Evolutionary conservation across 2,329 filamentous ascomycete species (phyloP).

Genomic region (Atkinsonella hypoxylon): DNA sequence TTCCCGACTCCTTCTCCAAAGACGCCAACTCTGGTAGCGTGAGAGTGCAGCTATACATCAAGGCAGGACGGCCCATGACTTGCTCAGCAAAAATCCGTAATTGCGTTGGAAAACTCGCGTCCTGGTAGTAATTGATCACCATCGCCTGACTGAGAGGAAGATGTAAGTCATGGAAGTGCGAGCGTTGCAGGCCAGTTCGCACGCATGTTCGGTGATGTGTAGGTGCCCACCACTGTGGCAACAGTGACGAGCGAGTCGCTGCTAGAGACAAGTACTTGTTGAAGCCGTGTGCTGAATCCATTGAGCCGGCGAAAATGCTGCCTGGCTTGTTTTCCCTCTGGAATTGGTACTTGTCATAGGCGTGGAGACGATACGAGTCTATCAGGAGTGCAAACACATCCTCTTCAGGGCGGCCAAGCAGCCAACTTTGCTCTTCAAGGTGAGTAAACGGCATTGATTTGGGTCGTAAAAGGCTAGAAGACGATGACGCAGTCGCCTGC

Average conservation of each 20-base stretch:
- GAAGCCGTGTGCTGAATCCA: constrained; percentile 17
- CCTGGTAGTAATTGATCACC: constrained; percentile 24
- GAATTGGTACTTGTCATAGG: constrained; percentile 18
- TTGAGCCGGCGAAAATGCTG: constrained; percentile 12
- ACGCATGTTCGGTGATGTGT: constrained; percentile 22
- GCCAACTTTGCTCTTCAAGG: constrained; percentile 22
- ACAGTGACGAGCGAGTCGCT: constrained; percentile 10
- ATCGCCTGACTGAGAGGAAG: constrained; percentile 15
- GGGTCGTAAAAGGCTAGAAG: constrained; percentile 11
- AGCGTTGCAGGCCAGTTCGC: constrained; percentile 11
- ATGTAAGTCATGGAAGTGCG: constrained; percentile 15
- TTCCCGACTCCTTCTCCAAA: neutral
- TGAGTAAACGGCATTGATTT: constrained; percentile 21
- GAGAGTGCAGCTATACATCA: neutral
- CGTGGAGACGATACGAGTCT: constrained; percentile 29
- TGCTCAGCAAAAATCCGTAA: constrained; percentile 29
- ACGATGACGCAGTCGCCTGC: neutral
- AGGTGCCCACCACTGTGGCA: constrained; percentile 28
- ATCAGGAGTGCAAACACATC: constrained; percentile 31
- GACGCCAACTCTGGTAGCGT: neutral
- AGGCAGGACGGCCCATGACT: constrained; percentile 9
- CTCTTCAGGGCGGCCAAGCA: constrained; percentile 23
- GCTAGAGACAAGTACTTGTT: constrained; percentile 17
- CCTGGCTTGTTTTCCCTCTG: constrained; percentile 9
- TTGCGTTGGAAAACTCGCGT: constrained; percentile 27